Base-by-base conservation (phyloP, 257 asterid species). In the Eucommia ulmoides region DNA sequence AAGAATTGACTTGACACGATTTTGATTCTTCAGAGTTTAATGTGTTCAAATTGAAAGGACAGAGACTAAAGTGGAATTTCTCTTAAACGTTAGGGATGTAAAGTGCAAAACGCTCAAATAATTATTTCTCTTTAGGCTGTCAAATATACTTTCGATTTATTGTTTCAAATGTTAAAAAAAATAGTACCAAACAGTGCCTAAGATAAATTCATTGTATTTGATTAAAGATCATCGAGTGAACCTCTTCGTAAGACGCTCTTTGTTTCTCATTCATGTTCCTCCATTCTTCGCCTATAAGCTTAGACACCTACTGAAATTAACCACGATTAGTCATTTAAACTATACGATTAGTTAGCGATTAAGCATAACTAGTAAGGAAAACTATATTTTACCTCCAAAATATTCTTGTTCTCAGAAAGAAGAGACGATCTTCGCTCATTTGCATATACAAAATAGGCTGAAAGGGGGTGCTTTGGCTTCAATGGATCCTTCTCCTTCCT, bases 401-500 rank as follows among this genome's bases (percentile, higher is more conserved):
- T 41, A 51, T 64, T 80, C 62, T 80, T 88, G 74, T 67, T 78
- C 60, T 76, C 85, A 11, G 80, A 63, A 56, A 70, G 59, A 16
- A 82, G 66, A 58, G 78, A 68, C 19, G 89, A 66, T 9, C 93
- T 72, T 1, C 91, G 81, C 70, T 82, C 85, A 17, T 74, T 82
- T 3, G 82, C 54, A 63, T 72, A 88, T 53, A 79, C 19, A 67
- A 88, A 84, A 48, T 69, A 88, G 19, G 97, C 94, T 4, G 91
- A 72, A 80, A 88, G 60, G 0, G 96, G 94, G 0, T 88, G 86
- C 66, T 84, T 88, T 12, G 97, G 97, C 29, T 88, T 88, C 80
- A 77, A 56, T 7, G 95, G 95, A 57, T 88, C 95, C 22, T 76
- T 88, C 57, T 82, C 97, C 73, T 84, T 88, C 83, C 94, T 88